Conservation (phyloP, 2,329 filamentous ascomycete genomes). For the Botryotinia convoluta region DNA sequence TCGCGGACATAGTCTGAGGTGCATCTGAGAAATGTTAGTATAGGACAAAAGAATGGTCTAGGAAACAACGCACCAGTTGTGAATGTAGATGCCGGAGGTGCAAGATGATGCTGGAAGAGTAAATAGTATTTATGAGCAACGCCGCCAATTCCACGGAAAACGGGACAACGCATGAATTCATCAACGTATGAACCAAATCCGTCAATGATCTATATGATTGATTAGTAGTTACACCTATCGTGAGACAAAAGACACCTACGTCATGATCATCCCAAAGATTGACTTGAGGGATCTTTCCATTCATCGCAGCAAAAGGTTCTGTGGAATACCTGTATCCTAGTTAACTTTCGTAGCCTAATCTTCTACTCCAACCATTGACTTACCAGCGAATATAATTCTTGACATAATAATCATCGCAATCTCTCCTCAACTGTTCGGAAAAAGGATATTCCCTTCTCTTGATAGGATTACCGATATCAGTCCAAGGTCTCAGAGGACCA, state of each 20-base stretch:
- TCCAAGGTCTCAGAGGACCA: conserved; percentile 80
- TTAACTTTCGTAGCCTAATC: conserved; percentile 39
- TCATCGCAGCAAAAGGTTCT: conserved; percentile 80
- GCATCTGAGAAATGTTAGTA: conserved; percentile 37
- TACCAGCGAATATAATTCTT: conserved; percentile 80
- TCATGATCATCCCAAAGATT: conserved; percentile 99
- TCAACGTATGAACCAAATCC: conserved; percentile 93
- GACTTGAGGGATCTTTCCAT: conserved; percentile 89
- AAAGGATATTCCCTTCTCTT: conserved; percentile 79
- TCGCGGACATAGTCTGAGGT: conserved; percentile 52
- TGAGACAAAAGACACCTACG: conserved; percentile 41
- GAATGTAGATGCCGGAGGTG: conserved; percentile 81
- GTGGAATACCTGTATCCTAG: conserved; percentile 68
- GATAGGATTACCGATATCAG: conserved; percentile 75
- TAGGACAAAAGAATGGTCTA: neutral
- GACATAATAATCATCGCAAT: conserved; percentile 88
- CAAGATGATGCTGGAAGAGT: conserved; percentile 92
- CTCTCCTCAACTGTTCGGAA: conserved; percentile 71
- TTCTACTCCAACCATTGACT: conserved; percentile 44
- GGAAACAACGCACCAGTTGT: conserved; percentile 63
- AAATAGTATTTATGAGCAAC: conserved; percentile 98
- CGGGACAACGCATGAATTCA: conserved; percentile 87
- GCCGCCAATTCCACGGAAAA: conserved; percentile 88
- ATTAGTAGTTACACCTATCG: neutral
- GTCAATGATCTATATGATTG: conserved; percentile 62